Evolutionary conservation across 2,329 filamentous ascomycete species (phyloP).

Genomic region (Magnaporthales sp.): DNA sequence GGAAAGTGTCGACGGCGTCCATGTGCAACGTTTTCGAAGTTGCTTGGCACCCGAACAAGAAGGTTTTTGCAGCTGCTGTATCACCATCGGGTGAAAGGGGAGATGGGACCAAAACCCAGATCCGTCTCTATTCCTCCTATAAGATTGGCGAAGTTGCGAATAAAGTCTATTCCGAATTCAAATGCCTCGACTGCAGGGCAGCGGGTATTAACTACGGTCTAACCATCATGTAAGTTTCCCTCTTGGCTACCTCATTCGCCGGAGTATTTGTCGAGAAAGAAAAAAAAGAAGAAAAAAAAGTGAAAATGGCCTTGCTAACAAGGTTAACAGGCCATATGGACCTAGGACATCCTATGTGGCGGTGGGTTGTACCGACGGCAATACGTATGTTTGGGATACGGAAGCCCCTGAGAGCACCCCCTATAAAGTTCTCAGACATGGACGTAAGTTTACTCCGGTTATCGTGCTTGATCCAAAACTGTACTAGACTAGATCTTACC

Average conservation of each 20-base stretch:
- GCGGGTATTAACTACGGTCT: slow-evolving; percentile 53
- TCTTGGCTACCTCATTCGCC: too few species aligned
- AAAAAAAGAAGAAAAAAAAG: too few species aligned
- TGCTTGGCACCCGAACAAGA: slow-evolving; percentile 48
- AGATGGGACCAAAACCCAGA: slow-evolving; percentile 41
- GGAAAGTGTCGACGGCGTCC: slow-evolving; percentile 40
- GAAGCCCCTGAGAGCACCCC: slow-evolving; percentile 39
- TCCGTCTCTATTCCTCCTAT: slow-evolving; percentile 39
- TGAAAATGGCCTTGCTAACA: slow-evolving; percentile 20
- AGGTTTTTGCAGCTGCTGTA: slow-evolving; percentile 48
- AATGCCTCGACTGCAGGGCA: slow-evolving; percentile 49
- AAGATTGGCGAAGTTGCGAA: not conserved
- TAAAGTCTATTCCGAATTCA: slow-evolving; percentile 34
- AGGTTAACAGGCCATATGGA: slow-evolving; percentile 38
- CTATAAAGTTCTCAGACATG: slow-evolving; percentile 47
- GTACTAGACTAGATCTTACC: not conserved
- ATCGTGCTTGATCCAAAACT: not conserved
- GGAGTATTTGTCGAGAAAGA: not conserved
- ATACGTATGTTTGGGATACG: slow-evolving; percentile 56
- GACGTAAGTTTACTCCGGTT: slow-evolving; percentile 27
- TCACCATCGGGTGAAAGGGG: slow-evolving; percentile 40
- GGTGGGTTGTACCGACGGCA: slow-evolving; percentile 53
- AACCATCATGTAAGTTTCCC: slow-evolving; percentile 35
- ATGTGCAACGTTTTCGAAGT: slow-evolving; percentile 57
- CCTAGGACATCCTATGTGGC: slow-evolving; percentile 43